Percentiles rank a stretch among this genome's conserved stretches.
These are phyloP conservation scores for Plectosphaerella sp. DNA, from an alignment of 2,329 filamentous ascomycete genomes.

Conservation along the genomic window DNA sequence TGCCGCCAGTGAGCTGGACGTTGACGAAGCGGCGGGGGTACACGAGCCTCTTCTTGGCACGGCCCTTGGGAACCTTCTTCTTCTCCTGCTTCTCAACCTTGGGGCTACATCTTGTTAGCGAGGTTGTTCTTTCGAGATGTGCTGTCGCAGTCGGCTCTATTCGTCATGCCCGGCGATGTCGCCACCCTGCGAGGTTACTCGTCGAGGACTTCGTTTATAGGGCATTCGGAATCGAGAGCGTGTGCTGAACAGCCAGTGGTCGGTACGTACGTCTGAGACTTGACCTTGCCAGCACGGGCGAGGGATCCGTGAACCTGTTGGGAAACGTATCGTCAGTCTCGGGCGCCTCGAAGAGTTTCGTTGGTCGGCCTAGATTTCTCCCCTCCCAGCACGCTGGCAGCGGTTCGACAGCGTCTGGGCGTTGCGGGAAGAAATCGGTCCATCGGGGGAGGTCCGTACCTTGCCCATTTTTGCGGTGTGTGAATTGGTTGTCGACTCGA, in stretches of 20 bases:
- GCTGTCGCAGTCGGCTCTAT: neutral
- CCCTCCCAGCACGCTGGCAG: neutral
- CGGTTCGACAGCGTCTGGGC: neutral
- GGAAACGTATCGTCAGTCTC: neutral
- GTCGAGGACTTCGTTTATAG: neutral
- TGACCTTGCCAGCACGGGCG: slow-evolving; percentile 95
- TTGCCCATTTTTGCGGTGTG: slow-evolving; percentile 26
- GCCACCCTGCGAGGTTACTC: neutral
- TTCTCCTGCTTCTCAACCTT: slow-evolving; percentile 90
- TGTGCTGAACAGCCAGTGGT: slow-evolving; percentile 11
- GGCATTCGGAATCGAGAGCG: slow-evolving; percentile 4
- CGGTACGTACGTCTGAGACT: slow-evolving; percentile 81
- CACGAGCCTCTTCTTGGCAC: slow-evolving; percentile 92
- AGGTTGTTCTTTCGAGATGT: neutral
- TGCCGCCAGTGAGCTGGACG: slow-evolving; percentile 94
- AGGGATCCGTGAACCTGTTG: slow-evolving; percentile 78
- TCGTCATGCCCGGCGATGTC: neutral
- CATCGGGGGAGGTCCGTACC: slow-evolving; percentile 16
- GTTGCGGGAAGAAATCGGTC: neutral
- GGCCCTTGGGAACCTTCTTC: slow-evolving; percentile 94
- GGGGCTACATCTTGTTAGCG: slow-evolving; percentile 5
- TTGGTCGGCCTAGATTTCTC: neutral
- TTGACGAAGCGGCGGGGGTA: slow-evolving; percentile 99
- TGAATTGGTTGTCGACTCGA: slow-evolving; percentile 6
- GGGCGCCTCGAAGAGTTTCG: too few species aligned